Evolutionary conservation across 768 basidiomycete genomes (phyloP).

Genomic region (Russula vinacea): DNA sequence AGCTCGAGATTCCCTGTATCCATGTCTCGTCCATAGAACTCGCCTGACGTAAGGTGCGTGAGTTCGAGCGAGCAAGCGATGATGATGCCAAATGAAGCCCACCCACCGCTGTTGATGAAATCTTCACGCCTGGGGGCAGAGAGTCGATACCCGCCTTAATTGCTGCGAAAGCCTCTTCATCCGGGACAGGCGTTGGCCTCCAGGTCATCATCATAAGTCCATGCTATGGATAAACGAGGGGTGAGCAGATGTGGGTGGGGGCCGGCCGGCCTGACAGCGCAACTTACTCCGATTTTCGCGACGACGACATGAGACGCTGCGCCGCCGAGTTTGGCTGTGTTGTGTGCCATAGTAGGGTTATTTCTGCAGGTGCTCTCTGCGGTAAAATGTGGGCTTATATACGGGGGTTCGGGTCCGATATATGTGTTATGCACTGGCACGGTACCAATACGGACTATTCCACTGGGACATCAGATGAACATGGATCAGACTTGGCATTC

Average conservation of each 20-base stretch:
- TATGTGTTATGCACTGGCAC: no score
- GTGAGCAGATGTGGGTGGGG: background rate
- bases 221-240: constrained; percentile 35
- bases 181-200: constrained; percentile 47
- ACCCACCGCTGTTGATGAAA: constrained; percentile 51
- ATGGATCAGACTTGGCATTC: no score
- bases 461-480: no score
- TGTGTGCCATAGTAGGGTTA: constrained; percentile 33
- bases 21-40: constrained; percentile 53
- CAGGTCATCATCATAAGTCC: constrained; percentile 62
- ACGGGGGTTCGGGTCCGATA: no score
- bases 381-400: no score
- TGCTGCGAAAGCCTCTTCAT: constrained; percentile 59
- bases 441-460: no score
- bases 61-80: background rate
- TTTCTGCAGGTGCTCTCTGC: background rate
- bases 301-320: constrained; percentile 40
- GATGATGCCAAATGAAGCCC: constrained; percentile 16
- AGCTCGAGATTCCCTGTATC: constrained; percentile 48
- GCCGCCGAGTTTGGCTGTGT: constrained; percentile 41
- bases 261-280: no score
- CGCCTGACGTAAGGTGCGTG: constrained; percentile 36
- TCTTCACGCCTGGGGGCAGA: constrained; percentile 45
- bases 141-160: constrained; percentile 52
- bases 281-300: constrained; percentile 43